Evolutionary conservation across 805 yeast genomes (phyloP).

Genomic region (Blastobotrys terrestris): DNA sequence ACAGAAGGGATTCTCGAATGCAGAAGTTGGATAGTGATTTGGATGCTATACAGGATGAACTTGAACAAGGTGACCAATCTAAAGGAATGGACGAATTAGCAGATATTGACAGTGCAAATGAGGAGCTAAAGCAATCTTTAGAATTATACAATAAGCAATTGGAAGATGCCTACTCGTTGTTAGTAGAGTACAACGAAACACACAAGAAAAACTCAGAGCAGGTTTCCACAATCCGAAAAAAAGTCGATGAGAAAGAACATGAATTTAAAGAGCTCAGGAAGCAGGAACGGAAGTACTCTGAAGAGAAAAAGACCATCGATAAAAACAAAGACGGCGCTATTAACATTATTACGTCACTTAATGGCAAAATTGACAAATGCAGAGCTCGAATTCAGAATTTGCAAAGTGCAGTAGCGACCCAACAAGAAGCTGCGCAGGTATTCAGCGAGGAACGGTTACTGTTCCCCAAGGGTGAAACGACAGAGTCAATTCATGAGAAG

Average conservation of each 20-base stretch:
- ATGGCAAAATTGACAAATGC: background rate
- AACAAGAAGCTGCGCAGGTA: background rate
- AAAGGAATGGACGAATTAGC: background rate
- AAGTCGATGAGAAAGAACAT: background rate
- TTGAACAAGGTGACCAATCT: background rate
- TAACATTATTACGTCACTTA: background rate
- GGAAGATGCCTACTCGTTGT: too few relatives aligned
- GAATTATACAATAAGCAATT: too few relatives aligned
- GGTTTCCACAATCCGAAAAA: background rate
- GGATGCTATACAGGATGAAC: background rate
- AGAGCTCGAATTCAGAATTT: background rate
- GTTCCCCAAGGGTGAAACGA: slow-evolving; percentile 1
- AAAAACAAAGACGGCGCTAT: background rate
- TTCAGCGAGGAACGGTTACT: slow-evolving; percentile 4
- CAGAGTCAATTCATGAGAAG: background rate
- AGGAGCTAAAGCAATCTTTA: background rate
- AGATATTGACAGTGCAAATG: background rate
- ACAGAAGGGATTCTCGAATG: background rate
- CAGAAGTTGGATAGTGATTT: background rate
- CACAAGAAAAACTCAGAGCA: background rate
- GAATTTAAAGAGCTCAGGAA: background rate
- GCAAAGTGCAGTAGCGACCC: background rate
- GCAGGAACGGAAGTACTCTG: background rate
- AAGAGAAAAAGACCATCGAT: background rate
- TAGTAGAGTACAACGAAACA: background rate